phyloP scores from a whole-genome alignment of 257 asterid genomes.

The Asclepias syriaca region DNA sequence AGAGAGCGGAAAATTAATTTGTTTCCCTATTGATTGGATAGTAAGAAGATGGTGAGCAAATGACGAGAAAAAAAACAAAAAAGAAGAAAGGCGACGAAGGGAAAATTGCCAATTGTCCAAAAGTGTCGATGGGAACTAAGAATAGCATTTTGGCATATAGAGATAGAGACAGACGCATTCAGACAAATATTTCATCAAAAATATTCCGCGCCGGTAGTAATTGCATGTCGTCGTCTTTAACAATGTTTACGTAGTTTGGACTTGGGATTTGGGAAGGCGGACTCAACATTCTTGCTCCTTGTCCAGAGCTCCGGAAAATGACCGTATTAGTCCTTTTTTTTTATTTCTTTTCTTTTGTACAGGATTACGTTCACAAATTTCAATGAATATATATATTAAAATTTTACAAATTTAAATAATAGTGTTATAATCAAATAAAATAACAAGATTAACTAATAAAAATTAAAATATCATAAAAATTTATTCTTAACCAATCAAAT shows the following conservation, averaged over 20 bases:
- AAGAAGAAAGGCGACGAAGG: not conserved
- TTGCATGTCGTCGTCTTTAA: not conserved
- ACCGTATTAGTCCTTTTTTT: too few relatives aligned
- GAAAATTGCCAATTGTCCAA: slow-evolving; percentile 1
- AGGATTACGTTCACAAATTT: too few relatives aligned
- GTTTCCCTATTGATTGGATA: not conserved
- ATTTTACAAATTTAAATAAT: too few relatives aligned
- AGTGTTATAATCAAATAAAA: too few relatives aligned
- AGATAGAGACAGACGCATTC: not conserved
- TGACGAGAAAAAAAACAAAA: not conserved
- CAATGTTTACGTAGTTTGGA: not conserved
- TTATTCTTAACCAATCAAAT: too few relatives aligned
- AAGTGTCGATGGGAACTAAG: slow-evolving; percentile 5
- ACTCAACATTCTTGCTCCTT: not conserved
- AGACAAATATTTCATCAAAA: not conserved
- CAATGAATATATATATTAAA: too few relatives aligned
- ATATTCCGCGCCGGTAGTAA: not conserved
- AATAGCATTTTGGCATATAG: not conserved
- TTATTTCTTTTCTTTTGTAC: too few relatives aligned
- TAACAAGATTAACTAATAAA: too few relatives aligned
- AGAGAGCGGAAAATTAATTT: not conserved
- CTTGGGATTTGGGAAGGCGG: not conserved
- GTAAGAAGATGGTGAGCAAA: not conserved
- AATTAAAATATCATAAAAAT: too few relatives aligned
- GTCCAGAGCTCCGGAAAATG: not conserved